phyloP scores from a whole-genome alignment of 1,284 basidiomycete genomes.

The Meripilus lineatus region DNA sequence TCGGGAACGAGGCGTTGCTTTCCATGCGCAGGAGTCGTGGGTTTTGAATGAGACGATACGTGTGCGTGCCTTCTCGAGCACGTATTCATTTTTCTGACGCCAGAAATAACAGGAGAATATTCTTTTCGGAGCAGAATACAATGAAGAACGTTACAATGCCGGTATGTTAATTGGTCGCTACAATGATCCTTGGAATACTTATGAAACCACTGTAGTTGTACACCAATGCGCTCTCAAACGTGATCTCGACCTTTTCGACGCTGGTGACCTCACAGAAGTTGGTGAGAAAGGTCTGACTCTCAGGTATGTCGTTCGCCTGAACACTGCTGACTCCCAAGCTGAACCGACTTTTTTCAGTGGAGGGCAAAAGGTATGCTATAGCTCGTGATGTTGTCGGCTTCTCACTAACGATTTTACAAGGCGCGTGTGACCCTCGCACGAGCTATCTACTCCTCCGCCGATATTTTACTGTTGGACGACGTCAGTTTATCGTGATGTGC shows the following conservation, averaged over 20 bases:
- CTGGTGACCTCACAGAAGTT: constrained; percentile 67
- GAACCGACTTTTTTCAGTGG: constrained; percentile 32
- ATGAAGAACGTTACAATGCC: constrained; percentile 39
- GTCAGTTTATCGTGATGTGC: constrained; percentile 28
- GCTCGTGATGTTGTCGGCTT: not conserved
- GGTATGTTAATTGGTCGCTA: constrained; percentile 16
- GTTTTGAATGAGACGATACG: constrained; percentile 48
- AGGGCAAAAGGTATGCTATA: constrained; percentile 60
- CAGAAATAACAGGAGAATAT: constrained; percentile 34
- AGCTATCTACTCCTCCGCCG: constrained; percentile 60
- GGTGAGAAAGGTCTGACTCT: constrained; percentile 54
- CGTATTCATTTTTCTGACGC: not conserved
- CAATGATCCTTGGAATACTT: constrained; percentile 29
- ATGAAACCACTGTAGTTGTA: constrained; percentile 37
- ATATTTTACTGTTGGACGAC: constrained; percentile 63
- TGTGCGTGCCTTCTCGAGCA: constrained; percentile 18
- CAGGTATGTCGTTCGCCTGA: constrained; percentile 24
- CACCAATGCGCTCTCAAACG: constrained; percentile 57
- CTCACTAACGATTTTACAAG: constrained; percentile 10
- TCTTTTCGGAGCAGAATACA: constrained; percentile 34
- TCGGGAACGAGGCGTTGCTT: constrained; percentile 57
- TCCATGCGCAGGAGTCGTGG: constrained; percentile 75
- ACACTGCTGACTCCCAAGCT: not conserved
- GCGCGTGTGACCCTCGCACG: constrained; percentile 72
- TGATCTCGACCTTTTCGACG: constrained; percentile 59